These are phyloP conservation scores for Phanerodontia chrysosporium DNA, from an alignment of 768 basidiomycete species.

Conservation along the genomic window DNA sequence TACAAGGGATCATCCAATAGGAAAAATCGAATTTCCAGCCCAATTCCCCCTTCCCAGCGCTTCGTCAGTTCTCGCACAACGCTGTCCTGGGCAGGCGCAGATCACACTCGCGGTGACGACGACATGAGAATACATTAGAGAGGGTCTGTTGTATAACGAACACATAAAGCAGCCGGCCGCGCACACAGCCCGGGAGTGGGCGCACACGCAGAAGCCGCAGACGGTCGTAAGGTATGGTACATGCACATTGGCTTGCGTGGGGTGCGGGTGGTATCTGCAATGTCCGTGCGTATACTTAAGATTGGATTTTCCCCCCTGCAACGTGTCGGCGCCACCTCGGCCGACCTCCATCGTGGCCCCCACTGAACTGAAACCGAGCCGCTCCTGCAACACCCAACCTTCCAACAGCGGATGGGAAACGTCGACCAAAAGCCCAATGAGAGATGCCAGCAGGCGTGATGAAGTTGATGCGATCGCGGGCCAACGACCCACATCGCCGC, in stretches of 20 bases:
- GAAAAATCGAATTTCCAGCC: neutral
- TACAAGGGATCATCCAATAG: neutral
- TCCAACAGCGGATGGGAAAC: neutral
- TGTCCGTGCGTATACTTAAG: constrained; percentile 7
- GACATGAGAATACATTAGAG: neutral
- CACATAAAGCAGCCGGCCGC: neutral
- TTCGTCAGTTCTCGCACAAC: neutral
- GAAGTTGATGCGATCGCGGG: neutral
- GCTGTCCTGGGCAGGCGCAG: neutral
- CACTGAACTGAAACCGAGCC: neutral
- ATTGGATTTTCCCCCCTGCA: neutral
- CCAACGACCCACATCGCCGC: neutral
- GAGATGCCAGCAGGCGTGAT: neutral
- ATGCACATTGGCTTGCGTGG: neutral
- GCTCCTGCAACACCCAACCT: neutral
- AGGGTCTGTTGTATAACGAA: neutral
- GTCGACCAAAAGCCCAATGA: neutral
- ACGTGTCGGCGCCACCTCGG: neutral
- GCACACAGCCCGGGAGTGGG: neutral
- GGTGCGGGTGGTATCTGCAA: constrained; percentile 4
- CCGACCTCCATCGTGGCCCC: neutral
- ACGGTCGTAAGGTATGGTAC: constrained; percentile 5
- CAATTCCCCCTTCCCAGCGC: neutral
- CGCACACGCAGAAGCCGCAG: neutral
- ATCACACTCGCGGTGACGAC: neutral